Conservation (phyloP, 108 stramenopile species). For the Cylindrotheca closterium region DNA sequence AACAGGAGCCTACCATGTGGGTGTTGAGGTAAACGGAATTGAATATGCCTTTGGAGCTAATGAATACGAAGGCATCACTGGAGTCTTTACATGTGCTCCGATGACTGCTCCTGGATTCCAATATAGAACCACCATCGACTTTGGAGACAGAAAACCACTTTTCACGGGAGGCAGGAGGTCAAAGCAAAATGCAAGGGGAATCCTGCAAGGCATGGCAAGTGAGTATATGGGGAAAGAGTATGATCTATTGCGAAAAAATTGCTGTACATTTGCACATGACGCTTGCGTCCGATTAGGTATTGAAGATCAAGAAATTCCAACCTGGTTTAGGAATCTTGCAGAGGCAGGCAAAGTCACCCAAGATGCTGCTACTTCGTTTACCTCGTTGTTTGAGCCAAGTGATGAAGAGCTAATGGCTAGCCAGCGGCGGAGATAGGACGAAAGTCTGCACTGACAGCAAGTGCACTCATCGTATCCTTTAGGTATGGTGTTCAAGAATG, state of each 20-base stretch:
- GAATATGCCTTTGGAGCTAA: slow-evolving; percentile 83
- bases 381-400: slow-evolving; percentile 8
- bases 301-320: slow-evolving; percentile 73
- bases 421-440: too few species aligned
- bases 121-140: slow-evolving; percentile 68
- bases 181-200: slow-evolving; percentile 49
- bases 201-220: slow-evolving; percentile 62
- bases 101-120: slow-evolving; percentile 75
- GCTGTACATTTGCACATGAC: slow-evolving; percentile 81
- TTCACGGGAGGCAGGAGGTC: slow-evolving; percentile 4
- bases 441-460: too few species aligned
- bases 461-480: too few species aligned
- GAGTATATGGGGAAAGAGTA: slow-evolving; percentile 81
- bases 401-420: too few species aligned
- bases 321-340: slow-evolving; percentile 79
- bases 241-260: slow-evolving; percentile 80
- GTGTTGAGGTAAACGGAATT: slow-evolving; percentile 79
- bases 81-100: slow-evolving; percentile 79
- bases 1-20: slow-evolving; percentile 84
- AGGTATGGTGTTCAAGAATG: too few species aligned
- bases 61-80: slow-evolving; percentile 58
- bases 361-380: slow-evolving; percentile 42
- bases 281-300: slow-evolving; percentile 72
- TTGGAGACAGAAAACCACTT: slow-evolving; percentile 47
- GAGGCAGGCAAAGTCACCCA: slow-evolving; percentile 66